Base-by-base conservation (phyloP, 345 rosid species). In the Odontarrhena argentea region DNA sequence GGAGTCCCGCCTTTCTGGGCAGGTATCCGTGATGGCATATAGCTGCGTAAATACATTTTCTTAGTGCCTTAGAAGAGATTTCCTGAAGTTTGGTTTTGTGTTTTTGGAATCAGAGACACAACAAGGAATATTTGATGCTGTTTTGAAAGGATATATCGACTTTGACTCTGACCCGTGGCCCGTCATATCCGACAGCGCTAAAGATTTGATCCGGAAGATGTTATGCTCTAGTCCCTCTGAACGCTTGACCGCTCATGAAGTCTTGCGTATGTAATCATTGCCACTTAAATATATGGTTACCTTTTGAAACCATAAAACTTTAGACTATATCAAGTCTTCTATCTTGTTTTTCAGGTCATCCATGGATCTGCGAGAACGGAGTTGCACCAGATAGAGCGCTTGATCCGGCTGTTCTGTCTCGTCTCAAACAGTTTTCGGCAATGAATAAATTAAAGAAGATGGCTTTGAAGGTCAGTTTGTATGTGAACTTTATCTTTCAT, bases 1-100 rank as follows among this genome's bases (percentile, higher is more conserved):
- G 99, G 99, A 12, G 99, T 94, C 48, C 99, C 99, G 0, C 99
- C 99, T 69, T 94, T 93, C 41, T 91, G 99, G 99, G 99, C 99
- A 76, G 99, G 99, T 94, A 79, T 37, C 60, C 2, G 14, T 7
- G 6, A 14, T 35, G 7, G 11, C 48, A n/a, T 46, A 51, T 30
- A 57, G 67, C 40, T 4, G 38, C 43, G 54, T 47, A 3, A 34
- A 52, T 53, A 32, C 0, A 9, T 37, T 55, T 10, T 58, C 8
- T 50, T 26, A 62, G 6, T 55, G 26, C 51, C 9, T 8, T 37
- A 4, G 43, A 43, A 0, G 1, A 64, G 24, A 13, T 55, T 64
- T 52, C 22, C 68, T 69, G 9, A 75, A 51, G 26, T 66, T 25
- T 49, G 48, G 53, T 67, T 60, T 60, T 74, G 37, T 68, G 48